phyloP scores from a whole-genome alignment of 805 yeast genomes.

The Metschnikowia colocasiae region DNA sequence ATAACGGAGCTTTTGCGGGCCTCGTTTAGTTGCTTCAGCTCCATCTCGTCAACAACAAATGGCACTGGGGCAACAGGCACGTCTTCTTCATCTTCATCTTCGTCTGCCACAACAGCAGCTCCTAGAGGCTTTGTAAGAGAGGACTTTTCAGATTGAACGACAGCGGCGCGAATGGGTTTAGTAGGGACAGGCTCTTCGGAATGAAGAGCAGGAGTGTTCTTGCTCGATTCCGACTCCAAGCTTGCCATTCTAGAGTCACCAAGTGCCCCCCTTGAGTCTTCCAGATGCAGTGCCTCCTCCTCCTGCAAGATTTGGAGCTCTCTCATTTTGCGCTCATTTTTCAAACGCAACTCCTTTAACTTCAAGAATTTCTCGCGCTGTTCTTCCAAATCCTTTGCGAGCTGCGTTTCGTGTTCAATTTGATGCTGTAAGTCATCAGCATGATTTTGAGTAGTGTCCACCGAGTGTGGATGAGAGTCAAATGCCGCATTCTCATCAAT shows the following conservation, averaged over 20 bases:
- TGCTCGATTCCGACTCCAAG: background rate
- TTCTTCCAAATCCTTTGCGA: slow-evolving; percentile 37
- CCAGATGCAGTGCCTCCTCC: slow-evolving; percentile 10
- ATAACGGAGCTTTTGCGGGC: background rate
- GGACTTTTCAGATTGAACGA: background rate
- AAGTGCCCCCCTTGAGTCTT: background rate
- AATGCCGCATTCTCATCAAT: slow-evolving; percentile 17
- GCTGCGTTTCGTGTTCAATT: slow-evolving; percentile 36
- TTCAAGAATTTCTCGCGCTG: slow-evolving; percentile 36
- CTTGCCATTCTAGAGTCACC: background rate
- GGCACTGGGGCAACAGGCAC: slow-evolving; percentile 21
- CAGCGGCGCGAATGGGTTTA: background rate
- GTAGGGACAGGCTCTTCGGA: background rate
- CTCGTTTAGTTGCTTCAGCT: slow-evolving; percentile 14
- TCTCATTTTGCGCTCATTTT: slow-evolving; percentile 26
- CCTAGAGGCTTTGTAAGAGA: background rate
- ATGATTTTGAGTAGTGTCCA: slow-evolving; percentile 11
- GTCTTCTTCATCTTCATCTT: slow-evolving; percentile 20
- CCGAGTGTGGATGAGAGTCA: slow-evolving; percentile 22
- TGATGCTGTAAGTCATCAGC: slow-evolving; percentile 30
- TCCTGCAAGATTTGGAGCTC: slow-evolving; percentile 18
- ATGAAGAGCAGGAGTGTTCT: background rate
- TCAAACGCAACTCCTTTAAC: slow-evolving; percentile 26
- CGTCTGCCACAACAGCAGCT: slow-evolving; percentile 3
- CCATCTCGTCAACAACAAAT: slow-evolving; percentile 24